Percentiles rank a stretch among this genome's conserved stretches.
Conservation (phyloP, 2,329 filamentous ascomycete species). For the Hypoxylon sp. region DNA sequence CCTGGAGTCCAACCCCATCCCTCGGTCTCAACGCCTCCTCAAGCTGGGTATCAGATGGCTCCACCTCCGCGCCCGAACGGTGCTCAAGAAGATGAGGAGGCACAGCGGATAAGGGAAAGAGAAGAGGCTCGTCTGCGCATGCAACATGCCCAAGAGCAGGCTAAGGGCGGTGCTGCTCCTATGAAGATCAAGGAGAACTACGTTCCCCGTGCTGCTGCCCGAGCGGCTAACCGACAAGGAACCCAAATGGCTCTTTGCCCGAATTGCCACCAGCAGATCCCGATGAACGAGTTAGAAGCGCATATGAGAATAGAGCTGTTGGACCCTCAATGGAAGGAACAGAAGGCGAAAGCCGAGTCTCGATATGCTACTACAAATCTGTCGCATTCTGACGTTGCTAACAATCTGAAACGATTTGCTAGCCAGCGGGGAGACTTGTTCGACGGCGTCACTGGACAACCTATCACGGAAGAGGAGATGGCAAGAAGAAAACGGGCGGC, state of each 20-base stretch:
- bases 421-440: slow-evolving; percentile 91
- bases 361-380: slow-evolving; percentile 89
- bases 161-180: slow-evolving; percentile 75
- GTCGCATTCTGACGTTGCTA: slow-evolving; percentile 87
- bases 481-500: slow-evolving; percentile 83
- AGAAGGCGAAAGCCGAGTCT: slow-evolving; percentile 89
- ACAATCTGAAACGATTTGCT: slow-evolving; percentile 94
- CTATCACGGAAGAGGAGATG: slow-evolving; percentile 79
- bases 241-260: slow-evolving; percentile 84
- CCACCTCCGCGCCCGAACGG: slow-evolving; percentile 55
- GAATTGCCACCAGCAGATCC: slow-evolving; percentile 92
- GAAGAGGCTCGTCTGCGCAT: slow-evolving; percentile 73
- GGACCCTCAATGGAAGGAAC: slow-evolving; percentile 95
- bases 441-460: slow-evolving; percentile 78
- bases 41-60: slow-evolving; percentile 54
- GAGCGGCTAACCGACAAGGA: slow-evolving; percentile 75
- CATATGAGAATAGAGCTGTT: slow-evolving; percentile 96
- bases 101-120: slow-evolving; percentile 74
- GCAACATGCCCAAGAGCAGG: slow-evolving; percentile 84
- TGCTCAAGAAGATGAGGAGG: slow-evolving; percentile 73
- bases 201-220: slow-evolving; percentile 84
- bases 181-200: slow-evolving; percentile 97
- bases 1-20: slow-evolving; percentile 52
- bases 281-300: slow-evolving; percentile 87
- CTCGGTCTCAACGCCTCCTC: slow-evolving; percentile 57